Evolutionary conservation across 2,329 filamentous ascomycete species (phyloP).

Genomic region (Zasmidium citrigriseum): DNA sequence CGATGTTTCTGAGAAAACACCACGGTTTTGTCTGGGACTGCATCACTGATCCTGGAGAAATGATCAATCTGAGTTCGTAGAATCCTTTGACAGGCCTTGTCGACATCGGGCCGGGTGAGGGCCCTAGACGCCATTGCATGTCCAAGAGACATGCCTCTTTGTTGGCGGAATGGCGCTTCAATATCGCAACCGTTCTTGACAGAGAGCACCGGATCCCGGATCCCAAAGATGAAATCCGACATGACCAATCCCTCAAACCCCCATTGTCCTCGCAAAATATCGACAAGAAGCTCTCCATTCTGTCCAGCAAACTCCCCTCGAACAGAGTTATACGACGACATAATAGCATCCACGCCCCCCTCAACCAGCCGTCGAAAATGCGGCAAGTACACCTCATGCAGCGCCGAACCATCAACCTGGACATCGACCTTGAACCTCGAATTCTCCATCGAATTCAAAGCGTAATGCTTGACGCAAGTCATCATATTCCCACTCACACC

Average conservation of each 20-base stretch:
- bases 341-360: constrained; percentile 13
- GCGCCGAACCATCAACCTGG: constrained; percentile 25
- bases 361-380: constrained; percentile 19
- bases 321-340: constrained; percentile 22
- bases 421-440: constrained; percentile 32
- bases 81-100: background rate
- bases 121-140: background rate
- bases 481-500: constrained; percentile 30
- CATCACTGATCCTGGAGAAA: background rate
- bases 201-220: constrained; percentile 16
- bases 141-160: constrained; percentile 5
- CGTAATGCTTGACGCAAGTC: constrained; percentile 35
- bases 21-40: constrained; percentile 7
- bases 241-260: constrained; percentile 19
- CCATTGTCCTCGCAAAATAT: constrained; percentile 20
- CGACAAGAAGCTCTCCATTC: constrained; percentile 15
- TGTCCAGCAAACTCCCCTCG: constrained; percentile 20
- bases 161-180: constrained; percentile 18
- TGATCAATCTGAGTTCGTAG: background rate
- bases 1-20: constrained; percentile 18
- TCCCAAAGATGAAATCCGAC: constrained; percentile 18
- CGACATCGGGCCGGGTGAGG: background rate
- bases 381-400: constrained; percentile 32
- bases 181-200: constrained; percentile 22
- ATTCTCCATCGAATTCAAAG: constrained; percentile 36